Base-by-base conservation (phyloP, 176 grass and related monocot genomes). In the Calamus simplicifolius region DNA sequence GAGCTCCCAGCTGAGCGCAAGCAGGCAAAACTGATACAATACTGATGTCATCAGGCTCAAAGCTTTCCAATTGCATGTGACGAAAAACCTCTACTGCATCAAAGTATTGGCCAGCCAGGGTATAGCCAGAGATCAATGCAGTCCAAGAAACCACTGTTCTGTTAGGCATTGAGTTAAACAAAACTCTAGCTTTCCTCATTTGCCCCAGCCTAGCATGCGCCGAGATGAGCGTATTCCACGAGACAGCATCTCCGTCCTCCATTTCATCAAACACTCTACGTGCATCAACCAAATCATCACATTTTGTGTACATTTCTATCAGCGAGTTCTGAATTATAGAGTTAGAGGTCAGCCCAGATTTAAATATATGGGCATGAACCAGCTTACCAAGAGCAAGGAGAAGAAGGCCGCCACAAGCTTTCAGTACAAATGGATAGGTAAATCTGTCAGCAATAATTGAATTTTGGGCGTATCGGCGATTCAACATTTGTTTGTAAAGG, bases 401-500 rank as follows among this genome's bases (percentile, higher is more conserved):
- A 26, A 14, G 23, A 4, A 85, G 21, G 0, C 81, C 70, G 4
- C 61, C 78, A 29, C 78, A 79, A 13, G 86, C 70, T 64, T 89
- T 85, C 17, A 89, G 62, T 2, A 89, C 73, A 50, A 89, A 89
- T n/a, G 86, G 86, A 73, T 62, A 89, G 23, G 86, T 89, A 74
- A 89, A 89, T 61, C 81, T 54, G 61, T 89, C 86, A 16, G 74
- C 81, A 55, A 21, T 63, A 43, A 73, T 10, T 61, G 15, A 51
- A 4, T 72, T 70, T n/a, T n/a, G 59, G 4, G 3, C 14, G 1
- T 25, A 1, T n/a, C 16, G 61, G 43, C 67, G 61, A 61, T 73
- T 67, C 57, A 85, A 57, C 81, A 85, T 79, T 61, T 28, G 78
- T 48, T 50, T 51, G 68, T 85, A 89, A 2, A 81, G 27, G 1